phyloP scores from a whole-genome alignment of 768 basidiomycete genomes.

The Hydnomerulius pinastri region DNA sequence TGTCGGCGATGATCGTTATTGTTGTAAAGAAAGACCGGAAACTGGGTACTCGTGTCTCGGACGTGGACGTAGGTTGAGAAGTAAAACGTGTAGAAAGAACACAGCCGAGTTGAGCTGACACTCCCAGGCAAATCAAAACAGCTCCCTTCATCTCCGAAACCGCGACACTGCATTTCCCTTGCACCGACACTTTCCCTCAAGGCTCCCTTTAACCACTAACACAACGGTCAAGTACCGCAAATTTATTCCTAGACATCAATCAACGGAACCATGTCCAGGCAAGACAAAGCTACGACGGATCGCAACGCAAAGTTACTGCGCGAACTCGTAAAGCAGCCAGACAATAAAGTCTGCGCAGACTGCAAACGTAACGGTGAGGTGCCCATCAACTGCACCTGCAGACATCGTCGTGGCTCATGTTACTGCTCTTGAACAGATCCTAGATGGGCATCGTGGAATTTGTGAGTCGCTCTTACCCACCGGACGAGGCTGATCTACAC shows the following conservation, averaged over 20 bases:
- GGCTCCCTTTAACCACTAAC: slow-evolving; percentile 3
- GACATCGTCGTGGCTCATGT: no score
- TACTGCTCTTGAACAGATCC: slow-evolving; percentile 61
- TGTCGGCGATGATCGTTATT: neutral
- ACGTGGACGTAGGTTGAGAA: no score
- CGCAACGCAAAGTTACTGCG: slow-evolving; percentile 74
- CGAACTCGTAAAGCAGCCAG: slow-evolving; percentile 84
- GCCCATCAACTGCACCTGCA: no score
- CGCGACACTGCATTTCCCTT: no score
- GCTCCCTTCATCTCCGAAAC: no score
- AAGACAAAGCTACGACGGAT: slow-evolving; percentile 88
- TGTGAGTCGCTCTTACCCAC: slow-evolving; percentile 50
- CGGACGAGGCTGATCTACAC: neutral
- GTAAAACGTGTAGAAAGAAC: neutral
- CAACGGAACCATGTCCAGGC: slow-evolving; percentile 45
- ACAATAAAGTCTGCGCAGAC: slow-evolving; percentile 94
- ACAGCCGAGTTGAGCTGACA: slow-evolving; percentile 1
- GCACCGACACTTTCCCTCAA: neutral
- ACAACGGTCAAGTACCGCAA: neutral
- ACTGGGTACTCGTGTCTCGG: neutral
- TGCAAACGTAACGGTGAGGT: slow-evolving; percentile 94
- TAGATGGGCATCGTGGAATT: slow-evolving; percentile 97
- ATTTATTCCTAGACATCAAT: neutral
- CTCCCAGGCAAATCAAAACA: slow-evolving; percentile 2
- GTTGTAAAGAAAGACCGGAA: slow-evolving; percentile 1